Base-by-base conservation (phyloP, 139 green algal species). In the Volvox reticuliferus region DNA sequence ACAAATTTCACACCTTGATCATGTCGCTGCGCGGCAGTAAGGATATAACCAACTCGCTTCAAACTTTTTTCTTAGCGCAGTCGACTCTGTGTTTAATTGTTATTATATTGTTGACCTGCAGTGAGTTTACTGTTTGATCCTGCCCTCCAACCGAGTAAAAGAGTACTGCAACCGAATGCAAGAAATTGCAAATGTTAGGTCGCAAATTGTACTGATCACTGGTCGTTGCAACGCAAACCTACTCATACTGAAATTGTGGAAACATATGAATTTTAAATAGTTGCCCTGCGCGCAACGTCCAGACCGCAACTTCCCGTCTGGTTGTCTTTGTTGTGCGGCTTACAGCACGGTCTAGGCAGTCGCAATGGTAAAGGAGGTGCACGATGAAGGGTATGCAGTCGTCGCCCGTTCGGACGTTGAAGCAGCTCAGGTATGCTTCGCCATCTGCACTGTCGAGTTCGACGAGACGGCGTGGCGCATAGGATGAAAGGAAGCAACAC, bases 321-420 rank as follows among this genome's bases (percentile, higher is more conserved):
- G 30, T 44, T 17, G 37, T 33, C 78, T 33, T 35, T 33, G 37
- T 71, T 86, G 55, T 55, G 20, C 28, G 19, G 12, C 50, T 12
- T 44, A 44, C 26, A 50, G 50, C 12, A 26, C 69, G 24, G 26
- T 18, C 28, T 73, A 44, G 26, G 30, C 61, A 14, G 69, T 63
- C 20, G 50, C 55, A 19, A 90, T 90, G 86, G 30, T 77, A 0
- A 90, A 90, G 35, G 86, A 83, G 12, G 79, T 67, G 12, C 5
- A 32, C 18, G 73, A 90, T 35, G 86, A 90, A 61, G 86, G 32
- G 5, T 83, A 90, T 24, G 26, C 30, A 18, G 30, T 83, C 12
- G 50, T 90, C 28, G 71, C 73, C 12, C 86, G 86, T 22, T 62
- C 86, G 73, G 86, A 90, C 55, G 50, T 84, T 13, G 86, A 90